Conservation (phyloP, 495 filamentous ascomycete genomes). For the Hypoxylon trugodes region DNA sequence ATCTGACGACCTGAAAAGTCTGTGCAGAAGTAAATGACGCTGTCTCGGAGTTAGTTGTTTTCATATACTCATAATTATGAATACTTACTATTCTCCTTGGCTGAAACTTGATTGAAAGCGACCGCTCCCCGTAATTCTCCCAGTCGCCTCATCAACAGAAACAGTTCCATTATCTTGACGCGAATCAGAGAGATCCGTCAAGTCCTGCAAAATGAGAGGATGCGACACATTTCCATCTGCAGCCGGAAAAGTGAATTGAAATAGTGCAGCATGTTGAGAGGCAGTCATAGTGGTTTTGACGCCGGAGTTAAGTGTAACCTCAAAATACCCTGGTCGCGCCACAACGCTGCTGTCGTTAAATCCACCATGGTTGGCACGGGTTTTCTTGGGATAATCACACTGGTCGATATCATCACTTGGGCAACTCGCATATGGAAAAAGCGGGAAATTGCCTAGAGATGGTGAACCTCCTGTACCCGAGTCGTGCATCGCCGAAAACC, state of each 20-base stretch:
- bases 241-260: slow-evolving; percentile 72
- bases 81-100: slow-evolving; percentile 62
- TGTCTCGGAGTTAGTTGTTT: slow-evolving; percentile 8
- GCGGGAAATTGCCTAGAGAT: slow-evolving; percentile 77
- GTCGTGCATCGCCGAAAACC: slow-evolving; percentile 76
- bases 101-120: slow-evolving; percentile 76
- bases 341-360: slow-evolving; percentile 61
- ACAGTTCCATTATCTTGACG: slow-evolving; percentile 69
- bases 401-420: slow-evolving; percentile 69
- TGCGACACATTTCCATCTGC: slow-evolving; percentile 51
- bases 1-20: slow-evolving; percentile 73
- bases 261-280: slow-evolving; percentile 70
- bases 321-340: slow-evolving; percentile 74
- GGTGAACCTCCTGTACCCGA: slow-evolving; percentile 74
- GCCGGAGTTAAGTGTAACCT: slow-evolving; percentile 64
- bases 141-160: slow-evolving; percentile 59
- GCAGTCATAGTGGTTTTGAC: slow-evolving; percentile 74
- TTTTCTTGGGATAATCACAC: slow-evolving; percentile 67
- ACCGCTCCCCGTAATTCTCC: slow-evolving; percentile 71
- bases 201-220: slow-evolving; percentile 70
- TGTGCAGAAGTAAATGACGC: slow-evolving; percentile 67
- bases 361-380: slow-evolving; percentile 42
- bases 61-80: not conserved
- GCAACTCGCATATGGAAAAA: slow-evolving; percentile 74
- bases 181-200: slow-evolving; percentile 71